Evolutionary conservation across 2,329 filamentous ascomycete species (phyloP).

Genomic region (Alternaria brassicae): DNA sequence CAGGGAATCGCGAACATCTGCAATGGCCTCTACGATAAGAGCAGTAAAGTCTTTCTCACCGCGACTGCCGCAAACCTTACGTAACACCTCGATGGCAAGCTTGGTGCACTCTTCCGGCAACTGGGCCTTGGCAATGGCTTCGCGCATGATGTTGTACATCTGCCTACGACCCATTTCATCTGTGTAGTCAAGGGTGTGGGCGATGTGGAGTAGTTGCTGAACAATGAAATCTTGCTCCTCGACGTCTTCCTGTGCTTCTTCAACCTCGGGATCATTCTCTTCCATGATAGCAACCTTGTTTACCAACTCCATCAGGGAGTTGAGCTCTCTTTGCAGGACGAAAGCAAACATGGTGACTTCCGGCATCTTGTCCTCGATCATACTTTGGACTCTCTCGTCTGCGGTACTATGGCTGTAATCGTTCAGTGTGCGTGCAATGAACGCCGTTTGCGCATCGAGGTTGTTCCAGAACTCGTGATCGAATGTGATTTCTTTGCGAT

Average conservation of each 20-base stretch:
- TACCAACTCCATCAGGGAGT: constrained; percentile 70
- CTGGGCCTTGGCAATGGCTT: constrained; percentile 83
- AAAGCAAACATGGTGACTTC: constrained; percentile 92
- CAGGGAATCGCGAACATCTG: constrained; percentile 95
- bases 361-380: constrained; percentile 91
- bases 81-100: constrained; percentile 80
- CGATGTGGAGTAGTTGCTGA: constrained; percentile 92
- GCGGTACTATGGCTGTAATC: constrained; percentile 83
- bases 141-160: constrained; percentile 91
- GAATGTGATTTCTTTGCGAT: constrained; percentile 74
- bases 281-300: constrained; percentile 61
- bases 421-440: constrained; percentile 91
- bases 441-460: constrained; percentile 82
- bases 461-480: constrained; percentile 81
- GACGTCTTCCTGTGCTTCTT: constrained; percentile 78
- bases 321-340: constrained; percentile 81
- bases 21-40: constrained; percentile 88
- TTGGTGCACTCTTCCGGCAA: constrained; percentile 93
- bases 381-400: constrained; percentile 74
- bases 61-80: constrained; percentile 80
- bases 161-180: constrained; percentile 94
- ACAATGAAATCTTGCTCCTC: constrained; percentile 95
- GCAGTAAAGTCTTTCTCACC: constrained; percentile 85
- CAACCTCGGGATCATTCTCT: constrained; percentile 61
- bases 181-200: constrained; percentile 92